phyloP scores from a whole-genome alignment of 192 early-diverging fungal genomes.

The Chytriomyces confervae region DNA sequence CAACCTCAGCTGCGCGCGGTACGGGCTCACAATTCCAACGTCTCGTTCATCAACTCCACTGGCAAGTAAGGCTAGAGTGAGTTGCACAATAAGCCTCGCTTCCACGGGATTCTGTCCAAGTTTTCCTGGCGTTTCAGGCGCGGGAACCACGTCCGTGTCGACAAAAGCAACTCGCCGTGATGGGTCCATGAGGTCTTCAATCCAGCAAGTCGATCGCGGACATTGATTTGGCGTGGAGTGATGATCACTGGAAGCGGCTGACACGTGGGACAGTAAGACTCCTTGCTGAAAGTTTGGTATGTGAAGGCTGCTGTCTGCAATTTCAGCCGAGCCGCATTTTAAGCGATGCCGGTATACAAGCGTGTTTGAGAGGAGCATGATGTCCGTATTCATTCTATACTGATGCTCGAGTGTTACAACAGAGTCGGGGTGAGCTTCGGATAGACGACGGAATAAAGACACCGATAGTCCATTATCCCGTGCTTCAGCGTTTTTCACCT shows the following conservation, averaged over 20 bases:
- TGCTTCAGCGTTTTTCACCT: constrained; percentile 67
- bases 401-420: constrained; percentile 79
- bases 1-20: constrained; percentile 60
- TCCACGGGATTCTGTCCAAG: constrained; percentile 75
- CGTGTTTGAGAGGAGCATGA: constrained; percentile 83
- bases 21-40: constrained; percentile 87
- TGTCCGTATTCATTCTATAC: constrained; percentile 92
- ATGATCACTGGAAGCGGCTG: background rate
- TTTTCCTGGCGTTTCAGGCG: constrained; percentile 60
- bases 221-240: background rate
- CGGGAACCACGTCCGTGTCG: constrained; percentile 77
- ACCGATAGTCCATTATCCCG: constrained; percentile 56
- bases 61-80: constrained; percentile 60
- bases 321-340: constrained; percentile 68
- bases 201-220: constrained; percentile 63
- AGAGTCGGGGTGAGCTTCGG: constrained; percentile 79
- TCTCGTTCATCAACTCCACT: constrained; percentile 70
- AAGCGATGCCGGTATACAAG: constrained; percentile 83
- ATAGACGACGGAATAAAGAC: constrained; percentile 83
- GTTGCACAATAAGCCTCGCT: constrained; percentile 58
- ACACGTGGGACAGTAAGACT: constrained; percentile 5
- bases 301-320: constrained; percentile 64
- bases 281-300: constrained; percentile 38
- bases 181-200: constrained; percentile 69
- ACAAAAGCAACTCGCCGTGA: constrained; percentile 74